Conservation (phyloP, 2,329 filamentous ascomycete genomes). For the Graphilbum ipis-grandicollis region DNA sequence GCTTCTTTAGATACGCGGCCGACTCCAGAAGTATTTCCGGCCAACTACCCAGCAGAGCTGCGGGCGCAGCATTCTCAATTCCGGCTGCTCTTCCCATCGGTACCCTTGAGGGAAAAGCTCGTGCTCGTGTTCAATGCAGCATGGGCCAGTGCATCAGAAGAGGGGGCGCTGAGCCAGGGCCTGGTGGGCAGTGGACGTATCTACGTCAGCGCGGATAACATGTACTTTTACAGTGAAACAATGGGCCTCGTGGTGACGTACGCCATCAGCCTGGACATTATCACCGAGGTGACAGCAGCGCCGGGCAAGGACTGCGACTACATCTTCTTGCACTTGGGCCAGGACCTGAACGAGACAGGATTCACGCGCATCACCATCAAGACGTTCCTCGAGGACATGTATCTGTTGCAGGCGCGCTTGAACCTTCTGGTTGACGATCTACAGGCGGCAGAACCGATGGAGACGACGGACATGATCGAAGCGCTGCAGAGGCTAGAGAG, state of each 20-base stretch:
- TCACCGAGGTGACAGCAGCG: slow-evolving; percentile 78
- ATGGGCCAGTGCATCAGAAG: slow-evolving; percentile 44
- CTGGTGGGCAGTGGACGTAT: slow-evolving; percentile 58
- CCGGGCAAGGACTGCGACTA: slow-evolving; percentile 87
- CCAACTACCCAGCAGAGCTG: slow-evolving; percentile 65
- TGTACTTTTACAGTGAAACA: slow-evolving; percentile 95
- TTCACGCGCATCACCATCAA: slow-evolving; percentile 72
- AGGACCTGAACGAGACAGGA: slow-evolving; percentile 42
- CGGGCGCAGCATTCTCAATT: slow-evolving; percentile 87
- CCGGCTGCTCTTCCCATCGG: slow-evolving; percentile 71
- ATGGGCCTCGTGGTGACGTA: slow-evolving; percentile 80
- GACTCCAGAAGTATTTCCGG: slow-evolving; percentile 47
- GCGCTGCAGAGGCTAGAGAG: slow-evolving; percentile 60
- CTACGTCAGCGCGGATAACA: slow-evolving; percentile 70
- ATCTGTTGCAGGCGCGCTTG: slow-evolving; percentile 64
- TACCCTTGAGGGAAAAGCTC: slow-evolving; percentile 60
- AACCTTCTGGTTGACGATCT: slow-evolving; percentile 74
- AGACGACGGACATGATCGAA: slow-evolving; percentile 52
- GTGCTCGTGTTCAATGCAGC: slow-evolving; percentile 86
- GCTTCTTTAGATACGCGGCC: neutral
- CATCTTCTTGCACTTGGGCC: slow-evolving; percentile 62
- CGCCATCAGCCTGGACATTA: slow-evolving; percentile 53
- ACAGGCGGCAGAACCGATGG: slow-evolving; percentile 51
- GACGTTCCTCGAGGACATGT: slow-evolving; percentile 77
- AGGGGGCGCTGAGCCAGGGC: slow-evolving; percentile 22